These are phyloP conservation scores for Meripilus lineatus DNA, from an alignment of 1,284 basidiomycete species.

Conservation along the genomic window DNA sequence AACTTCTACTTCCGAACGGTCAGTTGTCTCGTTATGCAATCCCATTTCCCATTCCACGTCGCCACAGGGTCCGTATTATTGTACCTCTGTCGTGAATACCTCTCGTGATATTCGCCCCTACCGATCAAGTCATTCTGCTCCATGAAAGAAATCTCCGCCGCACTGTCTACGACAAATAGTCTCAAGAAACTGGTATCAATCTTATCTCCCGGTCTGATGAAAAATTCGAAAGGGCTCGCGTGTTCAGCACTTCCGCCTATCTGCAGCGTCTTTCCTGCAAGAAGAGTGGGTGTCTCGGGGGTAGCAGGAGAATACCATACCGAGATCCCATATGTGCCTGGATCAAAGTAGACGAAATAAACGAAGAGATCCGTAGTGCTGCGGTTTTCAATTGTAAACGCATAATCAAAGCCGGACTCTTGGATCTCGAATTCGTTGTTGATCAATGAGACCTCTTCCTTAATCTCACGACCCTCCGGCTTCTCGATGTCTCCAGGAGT, in stretches of 20 bases:
- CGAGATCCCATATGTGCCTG: conserved; percentile 9
- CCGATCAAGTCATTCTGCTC: conserved; percentile 7
- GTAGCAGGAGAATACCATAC: conserved; percentile 9
- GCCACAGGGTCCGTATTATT: too few species aligned
- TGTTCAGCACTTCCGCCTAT: conserved; percentile 10
- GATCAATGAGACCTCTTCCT: conserved; percentile 1
- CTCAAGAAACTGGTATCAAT: conserved; percentile 11
- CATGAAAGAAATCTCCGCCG: conserved; percentile 7
- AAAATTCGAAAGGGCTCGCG: conserved; percentile 4
- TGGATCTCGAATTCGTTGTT: conserved; percentile 8
- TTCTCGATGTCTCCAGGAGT: neutral
- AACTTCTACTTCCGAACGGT: too few species aligned
- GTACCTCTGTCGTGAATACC: too few species aligned
- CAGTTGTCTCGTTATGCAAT: too few species aligned
- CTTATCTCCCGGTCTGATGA: conserved; percentile 5
- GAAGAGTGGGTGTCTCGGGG: conserved; percentile 6
- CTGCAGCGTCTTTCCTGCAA: conserved; percentile 7
- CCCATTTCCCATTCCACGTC: too few species aligned
- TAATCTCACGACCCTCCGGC: neutral
- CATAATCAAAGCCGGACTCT: conserved; percentile 5
- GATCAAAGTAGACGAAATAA: conserved; percentile 11
- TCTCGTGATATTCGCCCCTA: conserved; percentile 4
- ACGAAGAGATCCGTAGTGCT: conserved; percentile 2
- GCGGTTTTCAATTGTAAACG: conserved; percentile 9
- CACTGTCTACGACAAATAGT: conserved; percentile 8